Conservation (phyloP, 495 filamentous ascomycete species). For the Neurospora intermedia region DNA sequence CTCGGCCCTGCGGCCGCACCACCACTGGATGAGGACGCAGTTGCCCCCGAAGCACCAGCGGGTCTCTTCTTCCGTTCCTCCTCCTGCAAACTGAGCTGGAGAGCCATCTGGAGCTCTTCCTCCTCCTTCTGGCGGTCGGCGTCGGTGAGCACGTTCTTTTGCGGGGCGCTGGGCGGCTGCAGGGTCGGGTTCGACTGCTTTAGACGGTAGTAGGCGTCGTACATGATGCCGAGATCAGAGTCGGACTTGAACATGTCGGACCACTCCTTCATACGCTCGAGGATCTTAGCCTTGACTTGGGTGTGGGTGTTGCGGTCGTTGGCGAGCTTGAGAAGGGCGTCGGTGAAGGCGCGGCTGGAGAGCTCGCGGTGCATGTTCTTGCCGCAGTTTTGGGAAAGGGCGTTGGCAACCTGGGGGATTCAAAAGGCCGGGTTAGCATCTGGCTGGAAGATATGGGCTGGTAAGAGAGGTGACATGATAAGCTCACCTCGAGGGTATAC, state of each 20-base stretch:
- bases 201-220: constrained; percentile 82
- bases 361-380: constrained; percentile 85
- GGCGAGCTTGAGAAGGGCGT: constrained; percentile 82
- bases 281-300: constrained; percentile 92
- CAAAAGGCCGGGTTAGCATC: not conserved
- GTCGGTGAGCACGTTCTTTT: constrained; percentile 82
- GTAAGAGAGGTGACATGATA: not conserved
- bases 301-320: constrained; percentile 91
- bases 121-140: constrained; percentile 90
- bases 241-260: constrained; percentile 85
- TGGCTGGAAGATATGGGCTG: not conserved
- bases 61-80: constrained; percentile 44
- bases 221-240: constrained; percentile 94
- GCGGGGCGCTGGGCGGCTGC: constrained; percentile 83
- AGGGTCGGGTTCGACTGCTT: constrained; percentile 81
- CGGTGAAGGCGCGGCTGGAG: constrained; percentile 89
- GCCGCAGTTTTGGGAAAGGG: constrained; percentile 91
- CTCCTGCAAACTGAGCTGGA: constrained; percentile 85
- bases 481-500: constrained; percentile 81
- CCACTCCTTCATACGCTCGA: constrained; percentile 96
- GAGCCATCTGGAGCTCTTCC: constrained; percentile 92
- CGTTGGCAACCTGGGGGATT: constrained; percentile 62
- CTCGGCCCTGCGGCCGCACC: not conserved
- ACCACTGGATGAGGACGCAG: not conserved
- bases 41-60: constrained; percentile 17